Base-by-base conservation (phyloP, 1,284 basidiomycete genomes). In the Ustilago sp. region DNA sequence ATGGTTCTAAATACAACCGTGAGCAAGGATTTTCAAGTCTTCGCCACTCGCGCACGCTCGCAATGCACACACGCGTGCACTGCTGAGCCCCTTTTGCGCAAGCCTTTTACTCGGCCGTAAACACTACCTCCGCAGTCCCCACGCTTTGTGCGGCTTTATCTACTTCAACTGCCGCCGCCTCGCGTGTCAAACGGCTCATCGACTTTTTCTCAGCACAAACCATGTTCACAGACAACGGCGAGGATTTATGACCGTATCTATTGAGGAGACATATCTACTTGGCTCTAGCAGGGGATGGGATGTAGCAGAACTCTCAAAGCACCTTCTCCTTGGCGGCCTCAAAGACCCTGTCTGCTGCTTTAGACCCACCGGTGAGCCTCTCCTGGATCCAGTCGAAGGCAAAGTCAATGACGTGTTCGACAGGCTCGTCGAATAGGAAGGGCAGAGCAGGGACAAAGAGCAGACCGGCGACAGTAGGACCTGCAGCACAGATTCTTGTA, bases 381-480 rank as follows among this genome's bases (percentile, higher is more conserved):
- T 77, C 71, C 63, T 78, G 71, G n/a, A 89, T 72, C 81, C 87
- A 87, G 65, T 89, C 88, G 56, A 89, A 89, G 17, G 85, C 77
- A 35, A 79, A 74, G 71, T 89, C 88, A 23, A 88, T 87, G 19
- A 83, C 88, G 47, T 85, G 78, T 75, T 89, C 88, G 61, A 89
- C 88, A 63, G 88, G 84, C 45, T 83, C 68, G 59, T 86, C 84
- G 63, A 82, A 84, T 31, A 77, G 13, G 57, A 73, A 73, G 11
- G 79, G 85, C 63, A 80, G 48, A 0, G 70, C 74, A 9, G 80
- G 80, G 6, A 86, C 86, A 54, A 86, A 82, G n/a, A 84, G 74
- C 15, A 87, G 68, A 53, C 93, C 93, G 2, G 91, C 92, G 31
- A 90, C 78, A 0, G 94, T 95, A 3, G 94, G 94, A 17, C 93